These are phyloP conservation scores for Neophaeococcomyces mojaviensis DNA, from an alignment of 2,329 filamentous ascomycete species.

Conservation along the genomic window DNA sequence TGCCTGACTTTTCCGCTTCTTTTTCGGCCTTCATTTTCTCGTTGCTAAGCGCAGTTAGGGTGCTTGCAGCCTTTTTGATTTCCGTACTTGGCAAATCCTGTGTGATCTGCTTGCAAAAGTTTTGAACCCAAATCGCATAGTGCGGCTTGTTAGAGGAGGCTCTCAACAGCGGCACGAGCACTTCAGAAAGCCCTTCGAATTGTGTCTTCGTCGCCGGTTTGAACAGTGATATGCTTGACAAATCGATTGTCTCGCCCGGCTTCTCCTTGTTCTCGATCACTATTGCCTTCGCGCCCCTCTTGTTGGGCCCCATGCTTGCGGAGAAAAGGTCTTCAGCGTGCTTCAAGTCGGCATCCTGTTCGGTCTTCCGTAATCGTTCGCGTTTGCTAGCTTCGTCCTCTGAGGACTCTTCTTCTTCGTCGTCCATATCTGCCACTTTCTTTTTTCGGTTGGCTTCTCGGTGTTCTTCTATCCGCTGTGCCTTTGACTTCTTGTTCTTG, in stretches of 20 bases:
- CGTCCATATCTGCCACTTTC: slow-evolving; percentile 50
- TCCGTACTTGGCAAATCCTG: slow-evolving; percentile 86
- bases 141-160: slow-evolving; percentile 78
- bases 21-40: slow-evolving; percentile 99
- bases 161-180: slow-evolving; percentile 69
- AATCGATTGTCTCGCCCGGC: slow-evolving; percentile 71
- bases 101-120: slow-evolving; percentile 78
- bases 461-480: slow-evolving; percentile 76
- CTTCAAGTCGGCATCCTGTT: slow-evolving; percentile 80
- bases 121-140: slow-evolving; percentile 81
- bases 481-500: slow-evolving; percentile 83
- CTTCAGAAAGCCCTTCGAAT: slow-evolving; percentile 71
- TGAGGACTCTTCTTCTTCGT: slow-evolving; percentile 46
- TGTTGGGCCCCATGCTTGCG: slow-evolving; percentile 63
- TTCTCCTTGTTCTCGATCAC: slow-evolving; percentile 66
- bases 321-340: slow-evolving; percentile 90
- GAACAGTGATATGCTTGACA: slow-evolving; percentile 74
- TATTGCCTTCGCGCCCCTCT: slow-evolving; percentile 56
- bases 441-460: slow-evolving; percentile 55
- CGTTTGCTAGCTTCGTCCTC: slow-evolving; percentile 67
- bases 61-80: slow-evolving; percentile 90
- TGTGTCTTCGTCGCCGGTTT: slow-evolving; percentile 80
- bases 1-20: slow-evolving; percentile 81
- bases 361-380: slow-evolving; percentile 65
- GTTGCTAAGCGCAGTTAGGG: slow-evolving; percentile 81